phyloP scores from a whole-genome alignment of 148 eudicot species.

The Mesembryanthemum crystallinum region DNA sequence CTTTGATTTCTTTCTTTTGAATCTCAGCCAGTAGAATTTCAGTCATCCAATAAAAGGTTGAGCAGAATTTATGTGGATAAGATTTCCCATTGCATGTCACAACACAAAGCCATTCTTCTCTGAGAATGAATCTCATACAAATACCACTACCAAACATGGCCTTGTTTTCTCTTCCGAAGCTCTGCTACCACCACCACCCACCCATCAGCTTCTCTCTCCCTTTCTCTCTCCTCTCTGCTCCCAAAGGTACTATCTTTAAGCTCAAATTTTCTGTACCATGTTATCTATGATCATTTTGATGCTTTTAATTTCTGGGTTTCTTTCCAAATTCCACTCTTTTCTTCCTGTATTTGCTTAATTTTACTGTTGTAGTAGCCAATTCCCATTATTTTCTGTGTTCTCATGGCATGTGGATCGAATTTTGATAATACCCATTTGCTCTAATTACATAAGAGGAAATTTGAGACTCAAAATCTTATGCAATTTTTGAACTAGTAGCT shows the following conservation, averaged over 20 bases:
- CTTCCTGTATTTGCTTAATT: constrained; percentile 8
- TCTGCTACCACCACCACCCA: constrained; percentile 14
- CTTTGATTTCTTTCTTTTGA: neutral
- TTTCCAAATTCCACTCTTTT: neutral
- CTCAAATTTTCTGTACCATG: constrained; percentile 8
- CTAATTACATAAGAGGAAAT: neutral
- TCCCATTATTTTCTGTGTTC: neutral
- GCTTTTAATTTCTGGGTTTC: neutral
- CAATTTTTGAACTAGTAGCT: too few species aligned
- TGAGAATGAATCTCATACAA: constrained; percentile 9
- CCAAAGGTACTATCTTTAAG: constrained; percentile 36
- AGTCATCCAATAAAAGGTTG: constrained; percentile 22
- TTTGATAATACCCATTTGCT: neutral
- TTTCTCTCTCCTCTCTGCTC: constrained; percentile 18
- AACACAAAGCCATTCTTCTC: constrained; percentile 18
- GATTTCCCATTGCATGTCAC: constrained; percentile 43
- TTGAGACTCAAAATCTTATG: neutral
- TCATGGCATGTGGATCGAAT: neutral
- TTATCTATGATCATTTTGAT: neutral
- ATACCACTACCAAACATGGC: constrained; percentile 16
- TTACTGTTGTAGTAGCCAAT: neutral
- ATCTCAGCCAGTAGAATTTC: constrained; percentile 35
- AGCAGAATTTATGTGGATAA: constrained; percentile 61
- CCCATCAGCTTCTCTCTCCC: constrained; percentile 1
- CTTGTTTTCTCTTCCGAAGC: constrained; percentile 13